These are phyloP conservation scores for Ramaria sp. DNA, from an alignment of 768 basidiomycete species.

Conservation along the genomic window DNA sequence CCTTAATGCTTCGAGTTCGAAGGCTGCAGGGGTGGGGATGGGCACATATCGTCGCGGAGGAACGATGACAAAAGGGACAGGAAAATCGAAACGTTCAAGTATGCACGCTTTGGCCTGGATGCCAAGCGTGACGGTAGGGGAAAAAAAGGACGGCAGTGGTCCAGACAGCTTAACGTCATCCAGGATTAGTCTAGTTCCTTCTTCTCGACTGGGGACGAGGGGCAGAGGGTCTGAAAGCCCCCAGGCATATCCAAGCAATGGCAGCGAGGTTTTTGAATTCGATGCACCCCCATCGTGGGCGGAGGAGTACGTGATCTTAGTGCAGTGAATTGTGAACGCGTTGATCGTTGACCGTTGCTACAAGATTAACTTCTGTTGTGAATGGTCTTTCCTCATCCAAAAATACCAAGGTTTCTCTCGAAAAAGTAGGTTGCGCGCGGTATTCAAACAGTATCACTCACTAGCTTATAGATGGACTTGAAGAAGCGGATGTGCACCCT, in stretches of 20 bases:
- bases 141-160: constrained; percentile 40
- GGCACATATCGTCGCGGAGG: constrained; percentile 13
- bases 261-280: constrained; percentile 22
- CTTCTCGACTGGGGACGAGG: constrained; percentile 17
- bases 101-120: constrained; percentile 69
- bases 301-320: constrained; percentile 49
- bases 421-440: constrained; percentile 44
- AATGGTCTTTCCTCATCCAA: constrained; percentile 54
- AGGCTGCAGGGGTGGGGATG: not conserved
- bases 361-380: constrained; percentile 66
- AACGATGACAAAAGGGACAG: constrained; percentile 38
- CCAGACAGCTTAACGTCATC: constrained; percentile 35
- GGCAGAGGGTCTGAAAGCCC: constrained; percentile 8
- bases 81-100: constrained; percentile 34
- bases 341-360: not conserved
- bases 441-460: not conserved
- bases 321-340: not conserved
- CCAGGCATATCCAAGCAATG: constrained; percentile 23
- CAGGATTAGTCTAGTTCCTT: constrained; percentile 37
- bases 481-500: constrained; percentile 64
- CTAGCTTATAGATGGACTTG: constrained; percentile 23
- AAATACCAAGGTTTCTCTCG: constrained; percentile 47
- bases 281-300: constrained; percentile 44
- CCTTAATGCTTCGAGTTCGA: not conserved
- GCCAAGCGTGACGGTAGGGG: constrained; percentile 58